A percentile compares a stretch with the other conserved stretches of the same genome.
phyloP scores from a whole-genome alignment of 371 early-diverging fungal genomes.

The Blastocladiella emersonii region DNA sequence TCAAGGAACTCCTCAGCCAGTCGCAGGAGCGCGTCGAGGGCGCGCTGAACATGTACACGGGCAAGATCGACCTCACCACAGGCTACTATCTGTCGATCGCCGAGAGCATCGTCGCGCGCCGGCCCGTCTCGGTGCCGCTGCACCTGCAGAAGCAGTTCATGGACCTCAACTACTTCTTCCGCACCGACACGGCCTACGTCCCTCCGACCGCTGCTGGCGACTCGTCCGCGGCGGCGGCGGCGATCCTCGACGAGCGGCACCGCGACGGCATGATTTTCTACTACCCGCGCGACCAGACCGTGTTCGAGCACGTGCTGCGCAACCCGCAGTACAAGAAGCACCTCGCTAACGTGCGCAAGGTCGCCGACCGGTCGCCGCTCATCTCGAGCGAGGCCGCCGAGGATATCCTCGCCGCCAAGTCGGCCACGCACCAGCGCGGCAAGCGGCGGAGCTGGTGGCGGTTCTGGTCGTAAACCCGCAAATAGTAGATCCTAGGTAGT shows the following conservation, averaged over 20 bases:
- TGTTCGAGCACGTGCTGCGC: background rate
- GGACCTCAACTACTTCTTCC: background rate
- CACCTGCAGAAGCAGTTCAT: background rate
- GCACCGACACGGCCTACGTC: too few species aligned
- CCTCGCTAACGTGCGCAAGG: too few species aligned
- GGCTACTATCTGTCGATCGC: background rate
- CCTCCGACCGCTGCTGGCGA: too few species aligned
- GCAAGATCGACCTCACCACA: background rate
- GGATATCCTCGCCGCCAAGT: too few species aligned
- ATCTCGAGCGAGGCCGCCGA: too few species aligned
- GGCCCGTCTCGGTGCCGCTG: background rate
- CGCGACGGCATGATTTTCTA: background rate
- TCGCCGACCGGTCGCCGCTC: too few species aligned
- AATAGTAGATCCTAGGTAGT: too few species aligned
- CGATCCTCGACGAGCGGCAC: too few species aligned
- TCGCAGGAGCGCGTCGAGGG: constrained; percentile 1
- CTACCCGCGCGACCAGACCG: background rate
- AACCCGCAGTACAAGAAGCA: background rate
- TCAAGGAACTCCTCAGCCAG: background rate
- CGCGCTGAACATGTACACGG: background rate
- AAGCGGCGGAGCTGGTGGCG: too few species aligned
- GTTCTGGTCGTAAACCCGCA: too few species aligned
- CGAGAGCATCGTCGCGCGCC: background rate
- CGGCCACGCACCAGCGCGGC: too few species aligned
- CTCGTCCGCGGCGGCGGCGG: too few species aligned